Base-by-base conservation (phyloP, 257 asterid genomes). In the Cinchona pubescens region DNA sequence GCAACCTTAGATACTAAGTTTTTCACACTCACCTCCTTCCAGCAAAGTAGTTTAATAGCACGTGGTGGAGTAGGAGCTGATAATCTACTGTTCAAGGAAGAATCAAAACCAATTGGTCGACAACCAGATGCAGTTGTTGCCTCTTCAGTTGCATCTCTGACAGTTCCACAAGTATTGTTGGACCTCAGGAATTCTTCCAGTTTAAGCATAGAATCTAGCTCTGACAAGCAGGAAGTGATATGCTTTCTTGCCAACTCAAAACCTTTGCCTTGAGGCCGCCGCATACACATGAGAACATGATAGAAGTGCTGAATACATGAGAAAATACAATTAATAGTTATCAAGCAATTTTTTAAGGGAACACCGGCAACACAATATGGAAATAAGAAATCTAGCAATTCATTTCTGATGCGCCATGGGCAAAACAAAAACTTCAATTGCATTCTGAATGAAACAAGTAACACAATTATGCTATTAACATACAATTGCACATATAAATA, bases 61-160 rank as follows among this genome's bases (percentile, higher is more conserved):
- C 99, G 98, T 62, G 99, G 99, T 67, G 99, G 98, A 83, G 98
- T 91, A 51, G 99, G 99, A 72, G 99, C 91, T 46, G 98, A 91
- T 78, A 93, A 88, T 84, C 99, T 87, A 83, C 96, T 90, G 86
- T 95, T 95, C 82, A 95, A 84, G 49, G 97, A 90, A 82, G 97
- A 80, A 86, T 95, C 99, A 85, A 95, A 95, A 66, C 98, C 98
- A 81, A 92, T 69, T 40, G 99, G 98, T 72, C 75, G 91, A 85
- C 96, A 82, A 72, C 98, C 96, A 37, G 99, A 92, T 75, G 99
- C 98, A 67, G 99, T 92, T 75, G 98, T 95, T 77, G 83, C 79
- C 75, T 83, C 88, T 74, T 86, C 91, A 80, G 7, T 53, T 53
- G 79, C 83, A 84, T 79, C 78, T 72, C 79, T 81, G 25, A 49